phyloP scores from a whole-genome alignment of 2,329 filamentous ascomycete species.

The Aspergillus arachidicola region DNA sequence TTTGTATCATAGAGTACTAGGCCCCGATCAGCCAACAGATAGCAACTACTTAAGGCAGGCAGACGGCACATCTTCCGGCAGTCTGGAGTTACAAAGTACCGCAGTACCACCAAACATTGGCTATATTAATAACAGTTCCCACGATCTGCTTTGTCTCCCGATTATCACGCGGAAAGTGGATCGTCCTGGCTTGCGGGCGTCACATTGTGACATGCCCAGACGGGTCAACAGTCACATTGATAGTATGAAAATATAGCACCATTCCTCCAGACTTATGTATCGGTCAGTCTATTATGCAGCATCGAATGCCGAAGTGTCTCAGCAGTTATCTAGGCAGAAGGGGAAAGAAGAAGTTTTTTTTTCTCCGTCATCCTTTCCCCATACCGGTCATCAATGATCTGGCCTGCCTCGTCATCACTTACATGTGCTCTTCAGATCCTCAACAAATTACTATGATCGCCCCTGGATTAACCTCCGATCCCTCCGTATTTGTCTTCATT shows the following conservation, averaged over 20 bases:
- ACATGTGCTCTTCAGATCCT: conserved; percentile 9
- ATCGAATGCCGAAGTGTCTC: conserved; percentile 2
- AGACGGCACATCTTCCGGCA: conserved; percentile 4
- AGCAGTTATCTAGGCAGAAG: neutral
- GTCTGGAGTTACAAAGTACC: conserved; percentile 4
- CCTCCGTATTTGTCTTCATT: neutral
- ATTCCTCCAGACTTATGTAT: neutral
- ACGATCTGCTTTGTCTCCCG: conserved; percentile 6
- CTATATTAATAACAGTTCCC: conserved; percentile 3
- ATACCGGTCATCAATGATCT: neutral
- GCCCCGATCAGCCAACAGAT: neutral
- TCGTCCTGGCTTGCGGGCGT: conserved; percentile 2
- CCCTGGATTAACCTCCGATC: neutral
- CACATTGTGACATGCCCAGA: conserved; percentile 3
- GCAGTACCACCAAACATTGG: neutral
- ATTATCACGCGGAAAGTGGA: conserved; percentile 10
- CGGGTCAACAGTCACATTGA: conserved; percentile 1
- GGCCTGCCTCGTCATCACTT: conserved; percentile 7
- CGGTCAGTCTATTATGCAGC: conserved; percentile 1
- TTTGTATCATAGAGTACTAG: neutral
- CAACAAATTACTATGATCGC: neutral
- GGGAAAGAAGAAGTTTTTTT: neutral
- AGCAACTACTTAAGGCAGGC: neutral
- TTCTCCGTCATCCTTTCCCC: neutral
- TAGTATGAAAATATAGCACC: neutral